Evolutionary conservation across 2,329 filamentous ascomycete genomes (phyloP).

Genomic region (Epichloe hybrida): DNA sequence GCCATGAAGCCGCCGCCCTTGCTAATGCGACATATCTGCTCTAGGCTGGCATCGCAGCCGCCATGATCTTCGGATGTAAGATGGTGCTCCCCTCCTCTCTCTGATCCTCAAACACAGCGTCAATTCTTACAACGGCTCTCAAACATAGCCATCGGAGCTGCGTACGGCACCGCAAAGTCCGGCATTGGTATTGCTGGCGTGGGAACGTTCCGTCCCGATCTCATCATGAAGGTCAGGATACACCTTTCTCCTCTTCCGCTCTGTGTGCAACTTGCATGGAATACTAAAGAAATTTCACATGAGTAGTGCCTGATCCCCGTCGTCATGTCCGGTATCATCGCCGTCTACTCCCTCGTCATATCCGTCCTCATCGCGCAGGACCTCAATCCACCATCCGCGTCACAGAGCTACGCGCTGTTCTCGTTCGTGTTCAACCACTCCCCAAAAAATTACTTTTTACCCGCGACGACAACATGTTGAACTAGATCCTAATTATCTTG

Average conservation of each 20-base stretch:
- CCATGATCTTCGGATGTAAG: slow-evolving; percentile 78
- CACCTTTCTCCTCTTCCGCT: too few species aligned
- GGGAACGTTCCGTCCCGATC: slow-evolving; percentile 69
- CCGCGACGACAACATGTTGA: neutral
- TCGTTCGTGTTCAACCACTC: slow-evolving; percentile 37
- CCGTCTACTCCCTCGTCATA: slow-evolving; percentile 94
- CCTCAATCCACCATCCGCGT: slow-evolving; percentile 53
- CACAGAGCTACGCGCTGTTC: slow-evolving; percentile 67
- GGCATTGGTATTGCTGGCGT: slow-evolving; percentile 80
- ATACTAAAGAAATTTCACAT: neutral
- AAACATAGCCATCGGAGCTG: slow-evolving; percentile 50
- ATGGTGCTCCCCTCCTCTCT: slow-evolving; percentile 1
- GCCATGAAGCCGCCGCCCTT: slow-evolving; percentile 12
- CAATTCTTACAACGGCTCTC: slow-evolving; percentile 6
- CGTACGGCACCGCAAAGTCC: slow-evolving; percentile 78
- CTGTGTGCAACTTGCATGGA: neutral
- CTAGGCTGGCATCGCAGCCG: slow-evolving; percentile 63
- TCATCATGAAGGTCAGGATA: slow-evolving; percentile 70
- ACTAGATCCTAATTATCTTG: slow-evolving; percentile 8
- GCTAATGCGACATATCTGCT: neutral
- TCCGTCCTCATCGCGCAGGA: slow-evolving; percentile 91
- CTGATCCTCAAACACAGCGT: neutral
- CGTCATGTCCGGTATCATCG: slow-evolving; percentile 98
- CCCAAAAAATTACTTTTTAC: neutral
- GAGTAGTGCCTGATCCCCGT: slow-evolving; percentile 67